Evolutionary conservation across 257 asterid genomes (phyloP), one percentile per base, ranked within the genome.

Genomic region (Fraxinus excelsior): DNA sequence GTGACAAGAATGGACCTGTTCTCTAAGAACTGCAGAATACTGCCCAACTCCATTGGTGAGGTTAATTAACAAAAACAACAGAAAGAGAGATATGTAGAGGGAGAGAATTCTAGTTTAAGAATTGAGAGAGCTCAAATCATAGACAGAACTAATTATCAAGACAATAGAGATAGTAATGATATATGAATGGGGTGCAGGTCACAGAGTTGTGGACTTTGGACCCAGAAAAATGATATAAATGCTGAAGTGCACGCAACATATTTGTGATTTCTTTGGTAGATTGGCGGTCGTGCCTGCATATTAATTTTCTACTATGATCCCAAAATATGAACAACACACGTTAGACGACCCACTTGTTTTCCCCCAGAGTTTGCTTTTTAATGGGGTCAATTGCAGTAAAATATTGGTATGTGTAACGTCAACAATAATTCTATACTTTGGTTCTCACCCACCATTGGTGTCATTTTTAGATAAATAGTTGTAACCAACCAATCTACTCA

Each of bases 1-100:
- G 84, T 81, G 79, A 81, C 81, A 31, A 81, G 80, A 76, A 81
- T 72, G 72, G 81, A 65, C 75, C 49, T 72, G 72, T 76, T 76
- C 38, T 81, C 81, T 37, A 81, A 7, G 76, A 81, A 81, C 26
- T 72, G 76, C 7, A 77, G 42, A 72, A 76, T 76, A 66, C 81
- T 81, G 8, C 81, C 79, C 42, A 81, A 49, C 75, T 81, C 84
- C 84, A 81, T 81, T 38, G 16, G 68, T 1, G 34, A 62, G 34
- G 7, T 10, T 4, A 19, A 62, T 14, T 13, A 49, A 4, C 9
- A 16, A 18, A 49, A 49, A 7, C 23, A 14, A 49, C 4, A 49
- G 21, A 49, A 49, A 49, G 58, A 49, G 58, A 3, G 12, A 40
- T 10, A 40, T 40, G 18, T 42, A 42, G 6, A 21, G 66, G 7